Evolutionary conservation across 257 asterid genomes (phyloP).

Genomic region (Solanum verrucosum): DNA sequence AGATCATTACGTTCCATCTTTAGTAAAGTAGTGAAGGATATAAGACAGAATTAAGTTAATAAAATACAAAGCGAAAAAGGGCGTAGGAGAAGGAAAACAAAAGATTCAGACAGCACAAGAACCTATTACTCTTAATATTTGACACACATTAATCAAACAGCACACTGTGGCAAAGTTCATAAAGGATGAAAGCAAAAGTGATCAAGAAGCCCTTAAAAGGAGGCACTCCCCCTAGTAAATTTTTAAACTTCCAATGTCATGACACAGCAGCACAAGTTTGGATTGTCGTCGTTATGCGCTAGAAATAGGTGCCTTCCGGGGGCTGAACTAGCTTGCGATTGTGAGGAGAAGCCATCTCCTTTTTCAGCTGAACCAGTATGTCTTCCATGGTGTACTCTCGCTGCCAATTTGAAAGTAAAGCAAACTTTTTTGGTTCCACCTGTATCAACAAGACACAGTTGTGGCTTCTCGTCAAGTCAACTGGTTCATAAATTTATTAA

Average conservation of each 20-base stretch:
- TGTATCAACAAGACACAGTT: conserved; percentile 9
- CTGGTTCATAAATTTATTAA: not conserved
- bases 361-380: conserved; percentile 48
- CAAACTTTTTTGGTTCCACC: conserved; percentile 79
- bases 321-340: conserved; percentile 76
- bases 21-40: not conserved
- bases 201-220: not conserved
- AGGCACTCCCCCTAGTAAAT: not conserved
- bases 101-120: not conserved
- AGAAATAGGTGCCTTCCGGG: conserved; percentile 82
- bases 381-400: conserved; percentile 72
- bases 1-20: not conserved
- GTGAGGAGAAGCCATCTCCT: conserved; percentile 58
- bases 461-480: not conserved
- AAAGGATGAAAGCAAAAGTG: not conserved
- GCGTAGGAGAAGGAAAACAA: not conserved
- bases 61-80: not conserved
- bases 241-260: not conserved
- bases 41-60: not conserved
- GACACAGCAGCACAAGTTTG: not conserved
- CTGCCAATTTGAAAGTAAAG: conserved; percentile 64
- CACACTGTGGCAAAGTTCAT: not conserved
- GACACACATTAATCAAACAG: not conserved
- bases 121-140: not conserved
- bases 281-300: conserved; percentile 13